Evolutionary conservation across 2,329 filamentous ascomycete species (phyloP), one percentile per base, ranked within the genome.

Genomic region (Fusarium clavum): DNA sequence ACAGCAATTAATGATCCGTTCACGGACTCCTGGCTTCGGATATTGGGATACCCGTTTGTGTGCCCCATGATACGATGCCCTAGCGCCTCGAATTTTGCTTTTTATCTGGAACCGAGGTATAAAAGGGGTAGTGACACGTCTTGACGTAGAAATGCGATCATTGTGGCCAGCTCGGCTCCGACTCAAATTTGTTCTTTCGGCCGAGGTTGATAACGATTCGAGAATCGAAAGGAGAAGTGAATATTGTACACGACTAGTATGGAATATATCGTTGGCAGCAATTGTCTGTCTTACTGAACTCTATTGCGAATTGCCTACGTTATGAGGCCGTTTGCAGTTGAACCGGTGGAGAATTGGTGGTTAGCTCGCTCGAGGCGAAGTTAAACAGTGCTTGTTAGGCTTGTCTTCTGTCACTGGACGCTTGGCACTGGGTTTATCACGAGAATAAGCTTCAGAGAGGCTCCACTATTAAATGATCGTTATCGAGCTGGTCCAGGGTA

Each of bases 61-160:
- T 22, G 41, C 8, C 20, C 41, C 41, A 24, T 24, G 34, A 18
- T 10, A 38, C 16, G 11, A 0, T 38, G 34, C 20, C 20, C 18
- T 44, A 44, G 41, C 41, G 41, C 14, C 41, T 44, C 13, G 10
- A 16, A 24, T 22, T 24, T 32, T 48, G 13, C 13, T 20, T 12
- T 16, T 22, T 4, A 3, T 7, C 20, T 18, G 41, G 34, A 11
- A 11, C 43, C 43, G 30, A 56, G 16, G 9, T n/a, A 7, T 5
- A 12, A 14, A 22, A 40, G 5, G 5, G 6, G 9, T 16, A 14
- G 6, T 13, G 38, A 25, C 32, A 20, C 14, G 34, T 55, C 14
- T 44, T 62, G 61, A 64, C 57, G 48, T 56, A 45, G 20, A 38
- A 30, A 44, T 56, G 48, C 8, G 44, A 41, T 64, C 43, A 64